These are phyloP conservation scores for Euphorbia tirucalli DNA, from an alignment of 345 rosid species.

Conservation along the genomic window DNA sequence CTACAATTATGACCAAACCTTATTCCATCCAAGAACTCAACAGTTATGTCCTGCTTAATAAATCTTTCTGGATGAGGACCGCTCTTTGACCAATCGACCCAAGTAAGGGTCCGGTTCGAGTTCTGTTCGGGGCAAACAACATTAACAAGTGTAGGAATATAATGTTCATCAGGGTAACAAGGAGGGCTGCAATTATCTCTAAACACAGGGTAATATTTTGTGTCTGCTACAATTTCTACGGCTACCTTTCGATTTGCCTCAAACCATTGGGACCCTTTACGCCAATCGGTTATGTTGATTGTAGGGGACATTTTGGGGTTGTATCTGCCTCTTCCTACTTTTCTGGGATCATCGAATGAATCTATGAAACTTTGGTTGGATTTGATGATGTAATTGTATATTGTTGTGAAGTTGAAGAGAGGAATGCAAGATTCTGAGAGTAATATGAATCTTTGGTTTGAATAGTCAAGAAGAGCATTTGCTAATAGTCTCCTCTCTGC, in stretches of 20 bases:
- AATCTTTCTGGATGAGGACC: conserved; percentile 48
- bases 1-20: conserved; percentile 39
- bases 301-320: conserved; percentile 51
- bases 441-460: conserved; percentile 69
- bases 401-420: conserved; percentile 47
- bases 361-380: conserved; percentile 46
- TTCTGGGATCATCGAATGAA: conserved; percentile 50
- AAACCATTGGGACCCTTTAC: conserved; percentile 45
- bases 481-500: conserved; percentile 71
- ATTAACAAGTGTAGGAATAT: conserved; percentile 43
- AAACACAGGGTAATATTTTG: conserved; percentile 33
- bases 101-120: conserved; percentile 42
- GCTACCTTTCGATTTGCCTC: conserved; percentile 39
- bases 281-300: conserved; percentile 27
- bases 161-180: conserved; percentile 50
- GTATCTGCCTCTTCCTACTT: conserved; percentile 56
- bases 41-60: conserved; percentile 29
- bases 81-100: conserved; percentile 49
- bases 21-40: conserved; percentile 35
- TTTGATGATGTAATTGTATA: conserved; percentile 48
- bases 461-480: conserved; percentile 58
- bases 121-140: conserved; percentile 24
- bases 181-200: conserved; percentile 37
- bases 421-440: conserved; percentile 79
- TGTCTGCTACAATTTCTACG: conserved; percentile 36